Conservation (phyloP, 2,329 filamentous ascomycete genomes). For the Fusarium anthophilum region DNA sequence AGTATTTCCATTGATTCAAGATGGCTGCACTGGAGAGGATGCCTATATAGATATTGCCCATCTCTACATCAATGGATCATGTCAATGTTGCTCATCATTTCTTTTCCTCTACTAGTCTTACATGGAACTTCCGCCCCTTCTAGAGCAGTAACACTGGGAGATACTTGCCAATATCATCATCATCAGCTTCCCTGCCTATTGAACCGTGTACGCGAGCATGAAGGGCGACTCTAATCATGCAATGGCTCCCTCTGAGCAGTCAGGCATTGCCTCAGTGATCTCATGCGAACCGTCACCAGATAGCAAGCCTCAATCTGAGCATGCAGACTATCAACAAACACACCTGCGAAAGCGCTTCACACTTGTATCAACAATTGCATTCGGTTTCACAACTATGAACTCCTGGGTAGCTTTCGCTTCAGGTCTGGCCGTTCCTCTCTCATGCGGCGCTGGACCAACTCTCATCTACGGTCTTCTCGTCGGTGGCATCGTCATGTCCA, state of each 20-base stretch:
- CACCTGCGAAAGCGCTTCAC: neutral
- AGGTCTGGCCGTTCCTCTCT: neutral
- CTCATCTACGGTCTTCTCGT: neutral
- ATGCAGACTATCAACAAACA: neutral
- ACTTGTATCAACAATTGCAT: neutral
- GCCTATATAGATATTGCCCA: neutral
- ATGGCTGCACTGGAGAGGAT: too few relatives aligned
- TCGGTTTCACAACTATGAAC: neutral
- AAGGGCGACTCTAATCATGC: neutral
- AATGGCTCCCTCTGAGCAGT: neutral
- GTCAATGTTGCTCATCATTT: too few relatives aligned
- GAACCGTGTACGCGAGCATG: neutral
- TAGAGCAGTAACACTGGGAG: too few relatives aligned
- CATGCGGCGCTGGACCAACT: neutral
- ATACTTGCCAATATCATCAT: too few relatives aligned
- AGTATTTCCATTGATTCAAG: too few relatives aligned
- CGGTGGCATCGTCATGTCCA: neutral
- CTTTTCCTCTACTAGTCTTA: too few relatives aligned
- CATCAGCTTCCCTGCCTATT: too few relatives aligned
- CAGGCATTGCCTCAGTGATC: neutral
- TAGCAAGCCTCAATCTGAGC: accelerated
- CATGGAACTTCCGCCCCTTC: too few relatives aligned
- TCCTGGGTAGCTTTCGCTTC: neutral
- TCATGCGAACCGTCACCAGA: neutral
- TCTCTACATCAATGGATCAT: neutral